Base-by-base conservation (phyloP, 1,284 basidiomycete genomes). In the Mycosarcoma mackinlayi region DNA sequence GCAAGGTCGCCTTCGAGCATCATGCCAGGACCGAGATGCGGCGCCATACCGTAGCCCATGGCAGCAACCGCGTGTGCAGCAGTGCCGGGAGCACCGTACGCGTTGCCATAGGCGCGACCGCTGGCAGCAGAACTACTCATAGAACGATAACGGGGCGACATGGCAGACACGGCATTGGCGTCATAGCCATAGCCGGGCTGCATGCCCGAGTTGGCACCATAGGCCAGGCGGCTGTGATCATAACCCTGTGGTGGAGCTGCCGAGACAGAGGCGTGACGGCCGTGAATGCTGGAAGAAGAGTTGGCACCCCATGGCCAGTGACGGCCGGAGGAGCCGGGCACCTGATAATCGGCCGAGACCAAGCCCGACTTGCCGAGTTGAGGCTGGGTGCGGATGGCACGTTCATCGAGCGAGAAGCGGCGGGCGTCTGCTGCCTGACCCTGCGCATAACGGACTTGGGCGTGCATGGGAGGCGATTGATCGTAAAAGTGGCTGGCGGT, bases 231-330 rank as follows among this genome's bases (percentile, higher is more conserved):
- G 30, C 23, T 61, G 52, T 73, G 59, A 27, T 69, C 71, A 44
- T 70, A 73, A 13, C 58, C 56, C 41, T 70, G 62, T 16, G 62
- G 66, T 16, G 61, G 57, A 9, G 66, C 66, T 11, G 71, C 71
- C 9, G 66, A 66, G 6, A 73, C 66, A 14, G 66, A 70, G 23
- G 71, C 66, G 48, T 73, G 71, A 19, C 71, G 57, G 10, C 62
- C 66, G 42, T 73, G 71, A 14, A 70, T 53, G 21, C 30, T 45
- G 18, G 58, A 50, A 37, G 59, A 57, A 2, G 48, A 51, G 35
- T 25, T 57, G 19, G 62, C 44, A 14, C 65, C 71, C 71, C 71
- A 73, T 16, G 71, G 71, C 71, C 71, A 73, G 45, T 73, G 71
- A 25, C 71, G 66, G 19, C 66, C 66, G 6, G 61, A 60, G 14